Evolutionary conservation across 78 protist species (phyloP), one percentile per base, ranked within the genome.

Genomic region (Monocercomonoides exilis): DNA sequence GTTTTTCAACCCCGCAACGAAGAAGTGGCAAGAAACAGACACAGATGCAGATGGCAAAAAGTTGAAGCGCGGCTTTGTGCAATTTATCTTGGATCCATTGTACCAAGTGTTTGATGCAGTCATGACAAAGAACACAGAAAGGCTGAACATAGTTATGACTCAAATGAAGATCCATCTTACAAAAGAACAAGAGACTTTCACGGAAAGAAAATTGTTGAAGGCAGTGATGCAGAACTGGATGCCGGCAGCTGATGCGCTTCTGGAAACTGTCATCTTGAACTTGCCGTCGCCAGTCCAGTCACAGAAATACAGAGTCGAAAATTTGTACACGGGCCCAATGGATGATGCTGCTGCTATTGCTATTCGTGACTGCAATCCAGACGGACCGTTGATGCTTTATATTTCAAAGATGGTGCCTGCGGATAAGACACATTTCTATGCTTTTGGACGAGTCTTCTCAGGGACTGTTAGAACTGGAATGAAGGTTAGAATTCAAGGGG

Each of bases 81-180:
- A 94, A 93, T 97, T 95, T 93, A 64, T 95, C 79, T 85, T 97
- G 41, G 98, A 97, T 79, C 99, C 99, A 77, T 93, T 98, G 94
- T 90, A 87, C 92, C 88, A 92, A 89, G 35, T 97, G 79, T 87
- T 95, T 86, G 87, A 94, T 87, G 93, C 96, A 46, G 82, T 91
- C 92, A 92, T 96, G 94, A 92, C 93, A 81, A 94, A 91, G 81
- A 46, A 97, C 90, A 2, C 3, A 44, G 99, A 91, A 43, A 91
- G 85, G 90, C 45, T 92, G 81, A 63, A 63, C 82, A 92, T 92
- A 92, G 91, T 96, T 94, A 44, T 93, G 82, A 32, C 3, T 41
- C 90, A 92, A 3, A 92, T 96, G 77, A 89, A 77, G 84, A 93
- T 97, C 90, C 64, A 35, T 80, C 93, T 98, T 44, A 84, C 79